Conservation (phyloP, 2,329 filamentous ascomycete genomes). For the Fonsecaea nubica region DNA sequence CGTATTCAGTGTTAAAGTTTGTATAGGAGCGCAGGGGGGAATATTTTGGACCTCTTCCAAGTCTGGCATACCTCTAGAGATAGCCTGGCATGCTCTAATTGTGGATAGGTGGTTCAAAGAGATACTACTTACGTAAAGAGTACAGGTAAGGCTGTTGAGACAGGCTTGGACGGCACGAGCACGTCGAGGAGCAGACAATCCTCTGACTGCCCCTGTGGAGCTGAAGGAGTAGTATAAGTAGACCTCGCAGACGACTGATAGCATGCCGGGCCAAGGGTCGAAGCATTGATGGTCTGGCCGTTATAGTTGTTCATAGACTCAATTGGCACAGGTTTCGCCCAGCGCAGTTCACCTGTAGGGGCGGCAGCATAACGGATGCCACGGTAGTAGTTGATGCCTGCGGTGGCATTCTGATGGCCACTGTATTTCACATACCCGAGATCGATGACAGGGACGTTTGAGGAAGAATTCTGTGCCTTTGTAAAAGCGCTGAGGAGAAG, state of each 20-base stretch:
- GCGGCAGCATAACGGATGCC: slow-evolving; percentile 27
- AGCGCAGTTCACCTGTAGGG: slow-evolving; percentile 27
- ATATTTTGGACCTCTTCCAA: not conserved
- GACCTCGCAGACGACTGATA: slow-evolving; percentile 18
- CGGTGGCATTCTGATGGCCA: slow-evolving; percentile 26
- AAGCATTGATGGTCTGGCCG: slow-evolving; percentile 27
- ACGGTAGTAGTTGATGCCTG: slow-evolving; percentile 29
- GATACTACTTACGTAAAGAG: slow-evolving; percentile 32
- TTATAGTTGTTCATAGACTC: slow-evolving; percentile 27
- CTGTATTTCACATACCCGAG: slow-evolving; percentile 28
- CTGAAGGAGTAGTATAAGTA: slow-evolving; percentile 12
- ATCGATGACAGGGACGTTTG: slow-evolving; percentile 22
- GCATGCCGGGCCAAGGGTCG: slow-evolving; percentile 21
- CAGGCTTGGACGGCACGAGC: slow-evolving; percentile 20
- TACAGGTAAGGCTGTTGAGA: slow-evolving; percentile 28
- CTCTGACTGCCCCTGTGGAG: slow-evolving; percentile 23
- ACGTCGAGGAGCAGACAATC: slow-evolving; percentile 28
- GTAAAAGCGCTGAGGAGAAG: slow-evolving; percentile 7
- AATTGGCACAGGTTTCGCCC: slow-evolving; percentile 27
- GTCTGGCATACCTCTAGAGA: not conserved
- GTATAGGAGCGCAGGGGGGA: not conserved
- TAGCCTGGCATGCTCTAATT: not conserved
- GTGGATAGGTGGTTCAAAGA: not conserved
- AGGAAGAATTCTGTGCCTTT: slow-evolving; percentile 14
- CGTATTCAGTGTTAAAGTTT: slow-evolving; percentile 10